A percentile compares a stretch with the other conserved stretches of the same genome.
Conservation (phyloP, 1,139 yeast species). For the Yamadazyma diospyri region DNA sequence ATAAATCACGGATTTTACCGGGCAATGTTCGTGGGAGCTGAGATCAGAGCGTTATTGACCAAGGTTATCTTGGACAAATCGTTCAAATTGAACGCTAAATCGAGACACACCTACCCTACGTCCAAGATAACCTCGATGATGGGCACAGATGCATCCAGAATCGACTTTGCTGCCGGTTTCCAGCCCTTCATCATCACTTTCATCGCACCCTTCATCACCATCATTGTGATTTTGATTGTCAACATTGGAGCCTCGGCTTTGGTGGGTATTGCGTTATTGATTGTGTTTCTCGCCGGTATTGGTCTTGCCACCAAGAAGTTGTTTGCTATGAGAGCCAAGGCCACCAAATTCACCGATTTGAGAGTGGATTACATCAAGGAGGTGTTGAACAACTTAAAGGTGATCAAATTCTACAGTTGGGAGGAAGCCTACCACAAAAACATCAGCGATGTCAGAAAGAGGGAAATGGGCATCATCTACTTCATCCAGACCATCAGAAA, state of each 20-base stretch:
- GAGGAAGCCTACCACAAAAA: constrained; percentile 55
- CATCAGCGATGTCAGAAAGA: constrained; percentile 41
- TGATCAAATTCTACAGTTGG: constrained; percentile 56
- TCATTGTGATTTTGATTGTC: constrained; percentile 30
- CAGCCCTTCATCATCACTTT: constrained; percentile 26
- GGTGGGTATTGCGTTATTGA: constrained; percentile 31
- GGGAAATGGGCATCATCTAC: constrained; percentile 48
- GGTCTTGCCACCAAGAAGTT: constrained; percentile 22
- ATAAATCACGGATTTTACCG: constrained; percentile 18
- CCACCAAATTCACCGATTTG: constrained; percentile 28
- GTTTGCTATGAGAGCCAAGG: constrained; percentile 24
- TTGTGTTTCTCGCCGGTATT: constrained; percentile 23
- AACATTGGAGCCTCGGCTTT: constrained; percentile 34
- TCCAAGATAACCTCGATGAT: constrained; percentile 61
- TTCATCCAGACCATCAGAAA: constrained; percentile 56
- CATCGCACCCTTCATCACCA: constrained; percentile 27
- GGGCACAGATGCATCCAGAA: constrained; percentile 37
- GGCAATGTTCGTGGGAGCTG: constrained; percentile 50
- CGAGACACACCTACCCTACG: constrained; percentile 57
- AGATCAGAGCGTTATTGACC: constrained; percentile 61
- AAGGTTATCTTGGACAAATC: constrained; percentile 70
- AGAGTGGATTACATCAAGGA: constrained; percentile 35
- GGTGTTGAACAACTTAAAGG: constrained; percentile 31
- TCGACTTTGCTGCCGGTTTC: constrained; percentile 31
- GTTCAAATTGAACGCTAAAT: constrained; percentile 53